Evolutionary conservation across 2,329 filamentous ascomycete species (phyloP).

Genomic region (Stemphylium beticola): DNA sequence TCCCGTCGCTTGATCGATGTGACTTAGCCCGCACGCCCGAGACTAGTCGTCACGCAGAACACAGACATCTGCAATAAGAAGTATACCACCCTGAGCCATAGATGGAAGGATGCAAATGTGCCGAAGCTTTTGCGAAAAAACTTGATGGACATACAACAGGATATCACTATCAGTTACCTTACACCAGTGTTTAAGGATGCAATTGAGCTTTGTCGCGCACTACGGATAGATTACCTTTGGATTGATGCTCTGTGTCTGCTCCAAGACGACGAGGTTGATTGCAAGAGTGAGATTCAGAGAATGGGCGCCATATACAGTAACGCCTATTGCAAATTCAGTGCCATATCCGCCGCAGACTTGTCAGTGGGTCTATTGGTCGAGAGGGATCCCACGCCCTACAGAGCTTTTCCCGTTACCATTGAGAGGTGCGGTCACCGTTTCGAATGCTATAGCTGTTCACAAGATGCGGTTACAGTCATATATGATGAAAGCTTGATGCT

Average conservation of each 20-base stretch:
- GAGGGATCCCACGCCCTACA: background rate
- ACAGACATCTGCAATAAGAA: no score
- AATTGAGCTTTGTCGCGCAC: background rate
- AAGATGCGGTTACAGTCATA: background rate
- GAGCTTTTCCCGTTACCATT: background rate
- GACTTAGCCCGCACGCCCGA: background rate
- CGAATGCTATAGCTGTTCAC: background rate
- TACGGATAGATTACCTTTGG: background rate
- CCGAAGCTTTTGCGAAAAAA: background rate
- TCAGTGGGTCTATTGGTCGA: background rate
- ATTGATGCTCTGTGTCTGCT: background rate
- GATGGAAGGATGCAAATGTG: background rate
- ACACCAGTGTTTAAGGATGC: background rate
- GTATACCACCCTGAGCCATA: background rate
- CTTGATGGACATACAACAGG: background rate
- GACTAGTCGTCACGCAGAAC: background rate
- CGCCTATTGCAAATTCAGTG: background rate
- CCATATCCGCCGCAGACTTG: background rate
- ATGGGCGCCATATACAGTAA: background rate
- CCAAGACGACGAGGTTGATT: background rate
- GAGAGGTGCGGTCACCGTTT: background rate
- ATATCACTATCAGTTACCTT: background rate
- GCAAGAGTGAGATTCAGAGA: background rate
- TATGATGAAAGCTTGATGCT: background rate
- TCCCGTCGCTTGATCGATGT: background rate